Evolutionary conservation across 345 rosid species (phyloP).

Genomic region (Erysimum cheiranthoides): DNA sequence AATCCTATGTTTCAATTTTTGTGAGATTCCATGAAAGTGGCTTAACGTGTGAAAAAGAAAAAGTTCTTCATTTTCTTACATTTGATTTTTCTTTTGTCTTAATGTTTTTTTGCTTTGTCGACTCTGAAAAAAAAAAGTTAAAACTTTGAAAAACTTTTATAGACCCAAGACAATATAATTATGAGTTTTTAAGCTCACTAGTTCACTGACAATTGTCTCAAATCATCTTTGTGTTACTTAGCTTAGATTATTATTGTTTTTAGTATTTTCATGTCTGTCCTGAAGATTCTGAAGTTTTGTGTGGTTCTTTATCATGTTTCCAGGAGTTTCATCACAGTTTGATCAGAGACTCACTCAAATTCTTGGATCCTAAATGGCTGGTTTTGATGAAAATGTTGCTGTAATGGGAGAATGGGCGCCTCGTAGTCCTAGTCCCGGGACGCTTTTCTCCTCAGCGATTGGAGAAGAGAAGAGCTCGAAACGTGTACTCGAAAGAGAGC

Average conservation of each 20-base stretch:
- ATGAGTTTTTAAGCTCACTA: background rate
- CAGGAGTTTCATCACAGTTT: slow-evolving; percentile 26
- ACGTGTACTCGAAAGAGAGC: slow-evolving; percentile 48
- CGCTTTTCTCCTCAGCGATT: slow-evolving; percentile 57
- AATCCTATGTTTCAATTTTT: slow-evolving; percentile 20
- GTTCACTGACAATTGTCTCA: slow-evolving; percentile 23
- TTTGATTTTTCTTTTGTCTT: background rate
- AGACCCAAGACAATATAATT: slow-evolving; percentile 1
- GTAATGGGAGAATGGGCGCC: slow-evolving; percentile 89
- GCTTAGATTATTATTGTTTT: background rate
- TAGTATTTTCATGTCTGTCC: background rate
- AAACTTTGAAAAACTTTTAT: background rate
- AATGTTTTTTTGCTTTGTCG: background rate
- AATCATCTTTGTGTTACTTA: background rate
- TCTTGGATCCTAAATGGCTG: slow-evolving; percentile 56
- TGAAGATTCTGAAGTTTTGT: slow-evolving; percentile 7
- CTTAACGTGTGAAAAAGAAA: slow-evolving; percentile 30
- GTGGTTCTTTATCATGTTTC: slow-evolving; percentile 11
- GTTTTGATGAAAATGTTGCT: slow-evolving; percentile 72
- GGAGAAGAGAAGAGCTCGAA: slow-evolving; percentile 58
- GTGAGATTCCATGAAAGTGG: slow-evolving; percentile 22
- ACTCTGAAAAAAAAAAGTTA: slow-evolving; percentile 11
- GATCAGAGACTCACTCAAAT: slow-evolving; percentile 20
- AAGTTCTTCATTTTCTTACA: slow-evolving; percentile 26
- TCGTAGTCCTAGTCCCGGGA: slow-evolving; percentile 67